Evolutionary conservation across 2,329 filamentous ascomycete genomes (phyloP).

Genomic region (Fonsecaea multimorphosa): DNA sequence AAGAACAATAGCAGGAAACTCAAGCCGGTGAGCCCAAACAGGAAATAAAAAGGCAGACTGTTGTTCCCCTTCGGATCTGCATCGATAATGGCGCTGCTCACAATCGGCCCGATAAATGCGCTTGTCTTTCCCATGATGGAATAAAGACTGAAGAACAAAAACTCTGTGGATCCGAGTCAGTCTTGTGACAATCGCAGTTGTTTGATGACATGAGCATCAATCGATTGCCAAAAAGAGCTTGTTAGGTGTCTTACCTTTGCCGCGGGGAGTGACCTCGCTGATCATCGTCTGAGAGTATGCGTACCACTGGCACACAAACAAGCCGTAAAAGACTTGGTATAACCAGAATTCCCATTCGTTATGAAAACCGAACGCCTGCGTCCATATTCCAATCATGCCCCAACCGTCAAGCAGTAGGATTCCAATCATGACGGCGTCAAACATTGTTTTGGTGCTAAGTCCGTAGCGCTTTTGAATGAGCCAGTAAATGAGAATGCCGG

Average conservation of each 20-base stretch:
- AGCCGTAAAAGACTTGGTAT: constrained; percentile 64
- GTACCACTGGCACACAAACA: constrained; percentile 70
- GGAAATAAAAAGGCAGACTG: constrained; percentile 69
- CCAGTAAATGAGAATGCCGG: constrained; percentile 69
- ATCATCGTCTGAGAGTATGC: constrained; percentile 75
- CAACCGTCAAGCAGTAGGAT: constrained; percentile 66
- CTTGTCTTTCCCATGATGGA: constrained; percentile 70
- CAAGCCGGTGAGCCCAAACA: constrained; percentile 64
- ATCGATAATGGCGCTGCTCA: constrained; percentile 73
- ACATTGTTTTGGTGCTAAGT: constrained; percentile 71
- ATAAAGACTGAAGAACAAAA: constrained; percentile 73
- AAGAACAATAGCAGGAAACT: constrained; percentile 61
- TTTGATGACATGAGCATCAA: not conserved
- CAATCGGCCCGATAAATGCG: constrained; percentile 71
- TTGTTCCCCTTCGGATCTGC: constrained; percentile 61
- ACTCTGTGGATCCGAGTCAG: constrained; percentile 42
- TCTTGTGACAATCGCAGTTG: not conserved
- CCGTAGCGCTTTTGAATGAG: constrained; percentile 64
- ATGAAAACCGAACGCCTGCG: constrained; percentile 60
- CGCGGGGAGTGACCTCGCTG: constrained; percentile 69
- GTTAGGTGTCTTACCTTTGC: constrained; percentile 58
- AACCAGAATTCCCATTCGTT: constrained; percentile 61
- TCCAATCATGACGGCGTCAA: constrained; percentile 66
- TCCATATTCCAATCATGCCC: constrained; percentile 67
- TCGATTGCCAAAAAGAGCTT: not conserved